Base-by-base conservation (phyloP, 495 filamentous ascomycete genomes). In the Corynascus novoguineensis region DNA sequence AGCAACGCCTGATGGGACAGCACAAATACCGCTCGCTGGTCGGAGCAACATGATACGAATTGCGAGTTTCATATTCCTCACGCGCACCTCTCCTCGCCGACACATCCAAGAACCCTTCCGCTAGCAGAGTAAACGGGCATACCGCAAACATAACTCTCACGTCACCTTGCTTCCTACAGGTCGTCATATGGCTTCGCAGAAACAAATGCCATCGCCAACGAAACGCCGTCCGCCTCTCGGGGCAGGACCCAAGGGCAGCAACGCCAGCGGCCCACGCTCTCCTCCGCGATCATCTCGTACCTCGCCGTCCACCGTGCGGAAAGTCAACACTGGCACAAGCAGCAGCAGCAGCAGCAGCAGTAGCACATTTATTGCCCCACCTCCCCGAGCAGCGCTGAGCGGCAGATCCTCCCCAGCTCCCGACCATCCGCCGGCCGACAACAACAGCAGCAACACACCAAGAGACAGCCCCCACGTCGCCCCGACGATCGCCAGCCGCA, bases 371-470 rank as follows among this genome's bases (percentile, higher is more conserved):
- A 74, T 77, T 38, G 64, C 71, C 19, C 64, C 68, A 22, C 75
- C 72, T 37, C 73, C 73, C 27, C 71, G 72, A 38, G 74, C 65
- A n/a, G 65, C 67, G 17, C 64, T 68, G 38, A 68, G 67, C 45
- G 62, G 71, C 9, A 64, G 66, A 17, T 65, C 74, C 38, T 71
- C 72, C 9, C 70, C 68, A 15, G 52, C 64, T 21, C 63, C 68
- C 29, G 68, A 71, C 41, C 64, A 67, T 25, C 61, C 41, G 7
- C 49, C n/a, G n/a, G n/a, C 32, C 32, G 40, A 51, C 49, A 51
- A 38, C 48, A 50, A 28, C 45, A 48, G 19, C 45, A 31, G 7
- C 47, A 32, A 32, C 32, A 51, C 31, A 31, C 1, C 35, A 28
- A 49, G 9, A 49, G 17, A 6, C 42, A 45, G 22, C 19, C 56